Evolutionary conservation across 23 red algal species (phyloP), one percentile per base, ranked within the genome.

Genomic region (Rhodosorus marinus): DNA sequence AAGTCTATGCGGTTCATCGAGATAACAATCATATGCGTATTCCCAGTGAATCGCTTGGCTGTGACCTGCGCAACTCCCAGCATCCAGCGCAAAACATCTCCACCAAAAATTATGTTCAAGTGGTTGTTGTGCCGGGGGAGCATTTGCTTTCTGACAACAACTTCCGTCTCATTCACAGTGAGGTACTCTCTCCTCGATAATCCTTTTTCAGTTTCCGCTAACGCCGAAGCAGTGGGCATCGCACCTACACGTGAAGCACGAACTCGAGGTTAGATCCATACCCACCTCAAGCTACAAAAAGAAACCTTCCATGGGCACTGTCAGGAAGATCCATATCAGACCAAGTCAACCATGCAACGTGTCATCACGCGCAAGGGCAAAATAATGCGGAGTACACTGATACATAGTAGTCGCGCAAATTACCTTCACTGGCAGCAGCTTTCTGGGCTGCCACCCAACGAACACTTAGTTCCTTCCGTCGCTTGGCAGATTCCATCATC

Each of bases 111-210:
- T 28, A 32, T 24, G 17, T 56, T 17, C 4, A 15, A 15, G 24
- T 21, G 24, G 52, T 56, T 56, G 29, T 24, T 20, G 24, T 56
- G 17, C 20, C 52, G 52, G n/a, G 52, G 52, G 3, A 56, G 17
- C n/a, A 17, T 33, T 7, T 56, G 52, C 52, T 56, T 56, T 20
- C 52, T 28, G 52, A 56, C 24, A 32, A 24, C 24, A 17, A 56
- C 52, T 4, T 3, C 24, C 19, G 52, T 56, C 52, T 56, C 52
- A 17, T 28, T 0, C 17, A 56, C n/a, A 28, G 24, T 15, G 1
- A 56, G 52, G 29, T 20, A 15, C 2, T 15, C 24, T 32, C 19
- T 56, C 17, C 24, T 20, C n/a, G n/a, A n/a, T n/a, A n/a, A n/a
- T n/a, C n/a, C n/a, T n/a, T n/a, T n/a, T n/a, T n/a, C n/a, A n/a